Conservation (phyloP, 2,329 filamentous ascomycete species). For the Ceratocystis cubensis region DNA sequence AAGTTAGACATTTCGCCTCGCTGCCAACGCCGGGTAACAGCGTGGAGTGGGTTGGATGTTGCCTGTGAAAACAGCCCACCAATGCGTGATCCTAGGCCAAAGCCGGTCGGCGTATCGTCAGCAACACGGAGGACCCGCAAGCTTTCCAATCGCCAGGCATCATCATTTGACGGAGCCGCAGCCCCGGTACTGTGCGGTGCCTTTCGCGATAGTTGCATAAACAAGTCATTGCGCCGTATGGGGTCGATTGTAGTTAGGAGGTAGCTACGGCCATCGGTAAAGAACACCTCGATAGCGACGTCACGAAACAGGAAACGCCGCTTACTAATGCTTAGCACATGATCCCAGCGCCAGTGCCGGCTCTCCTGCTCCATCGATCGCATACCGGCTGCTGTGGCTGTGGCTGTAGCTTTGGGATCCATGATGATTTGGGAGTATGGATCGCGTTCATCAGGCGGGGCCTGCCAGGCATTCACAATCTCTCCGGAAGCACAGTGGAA, state of each 20-base stretch:
- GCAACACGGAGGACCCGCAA: slow-evolving; percentile 43
- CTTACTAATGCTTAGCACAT: slow-evolving; percentile 92
- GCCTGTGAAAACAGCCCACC: slow-evolving; percentile 82
- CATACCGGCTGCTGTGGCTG: neutral
- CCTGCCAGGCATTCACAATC: slow-evolving; percentile 93
- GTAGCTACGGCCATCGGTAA: slow-evolving; percentile 92
- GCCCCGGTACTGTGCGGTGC: slow-evolving; percentile 66
- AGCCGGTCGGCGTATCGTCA: slow-evolving; percentile 18
- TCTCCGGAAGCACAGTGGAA: slow-evolving; percentile 92
- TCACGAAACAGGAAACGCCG: slow-evolving; percentile 89
- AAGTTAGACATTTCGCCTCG: slow-evolving; percentile 96
- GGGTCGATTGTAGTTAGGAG: slow-evolving; percentile 73
- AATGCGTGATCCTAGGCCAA: slow-evolving; percentile 47
- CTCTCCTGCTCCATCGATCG: slow-evolving; percentile 59
- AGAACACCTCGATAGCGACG: slow-evolving; percentile 94
- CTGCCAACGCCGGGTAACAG: slow-evolving; percentile 74
- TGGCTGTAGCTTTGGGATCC: slow-evolving; percentile 30
- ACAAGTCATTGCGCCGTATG: slow-evolving; percentile 64
- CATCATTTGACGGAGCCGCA: slow-evolving; percentile 51
- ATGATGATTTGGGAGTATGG: slow-evolving; percentile 92
- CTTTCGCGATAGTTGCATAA: slow-evolving; percentile 60
- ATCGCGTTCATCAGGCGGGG: slow-evolving; percentile 80
- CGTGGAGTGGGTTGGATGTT: slow-evolving; percentile 52
- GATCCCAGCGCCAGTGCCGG: slow-evolving; percentile 84
- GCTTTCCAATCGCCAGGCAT: slow-evolving; percentile 82